Conservation (phyloP, 108 stramenopile species). For the Licmophora abbreviata region DNA sequence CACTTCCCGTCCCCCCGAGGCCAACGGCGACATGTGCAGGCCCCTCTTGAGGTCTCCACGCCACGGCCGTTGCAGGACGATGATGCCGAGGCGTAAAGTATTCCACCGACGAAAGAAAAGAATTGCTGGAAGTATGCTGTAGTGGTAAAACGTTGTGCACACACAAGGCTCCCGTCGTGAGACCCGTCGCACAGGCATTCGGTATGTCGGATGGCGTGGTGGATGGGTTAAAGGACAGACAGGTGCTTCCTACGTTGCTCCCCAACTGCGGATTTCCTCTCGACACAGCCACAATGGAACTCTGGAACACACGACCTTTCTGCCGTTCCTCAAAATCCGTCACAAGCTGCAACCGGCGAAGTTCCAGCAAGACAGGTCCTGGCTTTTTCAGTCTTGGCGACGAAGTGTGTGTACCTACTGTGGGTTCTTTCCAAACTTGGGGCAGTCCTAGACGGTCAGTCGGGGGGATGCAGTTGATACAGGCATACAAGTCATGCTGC, state of each 20-base stretch:
- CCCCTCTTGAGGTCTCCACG: slow-evolving; percentile 41
- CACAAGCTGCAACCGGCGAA: slow-evolving; percentile 17
- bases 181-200: slow-evolving; percentile 42
- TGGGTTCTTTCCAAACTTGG: neutral
- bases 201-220: slow-evolving; percentile 1
- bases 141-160: slow-evolving; percentile 69
- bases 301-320: neutral
- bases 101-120: slow-evolving; percentile 38
- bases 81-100: slow-evolving; percentile 60
- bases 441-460: neutral
- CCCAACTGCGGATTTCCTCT: slow-evolving; percentile 50
- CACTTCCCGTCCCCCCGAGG: slow-evolving; percentile 15
- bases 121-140: neutral
- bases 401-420: neutral
- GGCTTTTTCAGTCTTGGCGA: slow-evolving; percentile 3
- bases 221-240: slow-evolving; percentile 13
- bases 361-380: slow-evolving; percentile 29
- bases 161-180: slow-evolving; percentile 62
- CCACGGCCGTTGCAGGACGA: slow-evolving; percentile 60
- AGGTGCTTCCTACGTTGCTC: slow-evolving; percentile 48
- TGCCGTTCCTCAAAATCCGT: neutral
- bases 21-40: slow-evolving; percentile 69
- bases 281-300: slow-evolving; percentile 16
- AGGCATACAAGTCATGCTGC: slow-evolving; percentile 11
- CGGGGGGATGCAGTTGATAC: slow-evolving; percentile 16